Evolutionary conservation across 23 red algal species (phyloP), one percentile per base, ranked within the genome.

Genomic region (Rhodosorus marinus): DNA sequence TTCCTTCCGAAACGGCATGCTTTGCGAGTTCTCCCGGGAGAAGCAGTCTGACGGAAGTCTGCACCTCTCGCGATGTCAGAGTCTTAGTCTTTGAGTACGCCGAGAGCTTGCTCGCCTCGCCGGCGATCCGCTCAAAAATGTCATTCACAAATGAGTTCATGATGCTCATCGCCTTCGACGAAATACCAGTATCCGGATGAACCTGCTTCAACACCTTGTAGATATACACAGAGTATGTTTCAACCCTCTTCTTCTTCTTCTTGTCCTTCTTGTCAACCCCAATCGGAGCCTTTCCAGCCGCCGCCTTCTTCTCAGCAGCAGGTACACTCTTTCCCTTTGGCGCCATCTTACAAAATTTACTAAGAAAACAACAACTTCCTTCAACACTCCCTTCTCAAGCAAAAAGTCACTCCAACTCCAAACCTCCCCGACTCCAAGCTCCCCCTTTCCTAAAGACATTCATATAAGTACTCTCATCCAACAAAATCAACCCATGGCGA

Each of bases 141-240:
- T 94, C 87, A 41, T 66, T 75, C 3, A 94, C 87, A 54, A 94
- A 94, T 9, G 87, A 94, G 47, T 94, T 94, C 87, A 94, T 94
- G 70, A 94, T 94, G 59, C 67, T 69, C 87, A 94, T 94, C 21
- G 87, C 87, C 52, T 83, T 83, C 5, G 87, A 94, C 28, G 75
- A 82, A 41, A 94, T 83, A 63, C 87, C 87, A 20, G 87, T 94
- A 41, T 94, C 87, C 45, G 87, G 87, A 42, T 94, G 87, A 5
- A 94, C 87, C 52, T 94, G 87, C 64, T 94, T 94, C 87, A 94
- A 51, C 42, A 94, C 87, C 68, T 94, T 94, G 65, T 94, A 94
- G 57, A 94, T 94, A 75, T 94, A 94, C 63, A 94, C 84, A 32
- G 67, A 76, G 69, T 94, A 94, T 14, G 87, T 80, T 56, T 94